A percentile compares a stretch with the other conserved stretches of the same genome.
Conservation (phyloP, 768 basidiomycete species). For the Solioccasus polychromus region DNA sequence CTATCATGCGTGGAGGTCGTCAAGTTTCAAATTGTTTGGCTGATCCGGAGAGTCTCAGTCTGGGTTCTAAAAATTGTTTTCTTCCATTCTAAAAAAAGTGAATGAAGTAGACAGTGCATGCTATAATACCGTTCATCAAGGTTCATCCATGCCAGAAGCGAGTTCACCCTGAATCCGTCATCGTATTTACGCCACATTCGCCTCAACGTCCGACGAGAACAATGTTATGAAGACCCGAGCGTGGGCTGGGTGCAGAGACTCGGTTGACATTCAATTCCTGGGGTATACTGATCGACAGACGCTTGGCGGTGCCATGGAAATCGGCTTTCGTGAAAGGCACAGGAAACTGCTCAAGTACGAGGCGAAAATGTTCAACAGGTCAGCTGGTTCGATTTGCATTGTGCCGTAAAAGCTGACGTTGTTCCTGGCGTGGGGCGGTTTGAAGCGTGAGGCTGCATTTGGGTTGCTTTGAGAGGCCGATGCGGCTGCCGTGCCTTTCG, state of each 20-base stretch:
- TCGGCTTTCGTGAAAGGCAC: neutral
- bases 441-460: slow-evolving; percentile 11
- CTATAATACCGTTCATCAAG: too few species aligned
- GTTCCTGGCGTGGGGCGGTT: slow-evolving; percentile 15
- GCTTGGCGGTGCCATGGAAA: neutral
- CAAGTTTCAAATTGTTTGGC: too few species aligned
- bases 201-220: neutral
- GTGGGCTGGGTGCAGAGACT: neutral
- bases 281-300: neutral
- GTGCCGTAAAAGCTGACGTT: slow-evolving; percentile 16
- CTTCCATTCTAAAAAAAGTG: too few species aligned
- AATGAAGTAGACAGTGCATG: too few species aligned
- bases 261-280: neutral
- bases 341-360: neutral
- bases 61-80: too few species aligned
- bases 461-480: neutral
- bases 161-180: too few species aligned
- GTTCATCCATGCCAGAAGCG: too few species aligned
- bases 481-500: slow-evolving; percentile 6
- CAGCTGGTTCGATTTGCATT: slow-evolving; percentile 2
- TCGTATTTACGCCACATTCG: too few species aligned
- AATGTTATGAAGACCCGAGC: too few species aligned
- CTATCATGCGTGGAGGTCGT: too few species aligned
- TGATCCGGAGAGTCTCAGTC: too few species aligned
- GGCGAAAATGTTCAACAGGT: neutral